Percentiles rank a stretch among this genome's conserved stretches.
Evolutionary conservation across 1,284 basidiomycete species (phyloP).

Genomic region (Naganishia cerealis): DNA sequence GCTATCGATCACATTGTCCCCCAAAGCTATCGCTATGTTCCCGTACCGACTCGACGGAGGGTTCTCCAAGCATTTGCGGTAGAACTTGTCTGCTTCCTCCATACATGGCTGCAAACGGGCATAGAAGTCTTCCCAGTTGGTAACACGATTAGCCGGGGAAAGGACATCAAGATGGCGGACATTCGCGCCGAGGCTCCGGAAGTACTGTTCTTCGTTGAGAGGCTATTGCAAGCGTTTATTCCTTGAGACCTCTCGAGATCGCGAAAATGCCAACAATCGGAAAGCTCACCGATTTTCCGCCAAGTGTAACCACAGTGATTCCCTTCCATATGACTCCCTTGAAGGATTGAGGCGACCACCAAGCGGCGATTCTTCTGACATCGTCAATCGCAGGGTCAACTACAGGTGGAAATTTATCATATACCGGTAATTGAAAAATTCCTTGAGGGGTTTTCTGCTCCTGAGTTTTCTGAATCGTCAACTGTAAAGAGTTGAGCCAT

Average conservation of each 20-base stretch:
- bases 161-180: constrained; percentile 5
- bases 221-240: constrained; percentile 1
- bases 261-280: background rate
- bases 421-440: background rate
- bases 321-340: constrained; percentile 30
- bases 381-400: constrained; percentile 9
- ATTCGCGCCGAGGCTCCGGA: constrained; percentile 11
- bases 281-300: constrained; percentile 13
- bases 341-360: constrained; percentile 27
- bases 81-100: background rate
- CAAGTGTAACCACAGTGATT: constrained; percentile 31
- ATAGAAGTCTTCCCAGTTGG: background rate
- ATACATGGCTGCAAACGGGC: background rate
- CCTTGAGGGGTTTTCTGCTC: background rate
- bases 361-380: constrained; percentile 9
- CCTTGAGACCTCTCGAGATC: background rate
- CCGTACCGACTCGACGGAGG: background rate
- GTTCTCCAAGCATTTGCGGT: background rate
- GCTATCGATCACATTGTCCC: constrained; percentile 10
- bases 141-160: constrained; percentile 8
- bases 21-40: constrained; percentile 5
- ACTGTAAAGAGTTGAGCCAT: constrained; percentile 20
- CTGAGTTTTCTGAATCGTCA: background rate
- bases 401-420: constrained; percentile 4
- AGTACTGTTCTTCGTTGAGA: constrained; percentile 3